Evolutionary conservation across 768 basidiomycete species (phyloP).

Genomic region (Pholiota conissans): DNA sequence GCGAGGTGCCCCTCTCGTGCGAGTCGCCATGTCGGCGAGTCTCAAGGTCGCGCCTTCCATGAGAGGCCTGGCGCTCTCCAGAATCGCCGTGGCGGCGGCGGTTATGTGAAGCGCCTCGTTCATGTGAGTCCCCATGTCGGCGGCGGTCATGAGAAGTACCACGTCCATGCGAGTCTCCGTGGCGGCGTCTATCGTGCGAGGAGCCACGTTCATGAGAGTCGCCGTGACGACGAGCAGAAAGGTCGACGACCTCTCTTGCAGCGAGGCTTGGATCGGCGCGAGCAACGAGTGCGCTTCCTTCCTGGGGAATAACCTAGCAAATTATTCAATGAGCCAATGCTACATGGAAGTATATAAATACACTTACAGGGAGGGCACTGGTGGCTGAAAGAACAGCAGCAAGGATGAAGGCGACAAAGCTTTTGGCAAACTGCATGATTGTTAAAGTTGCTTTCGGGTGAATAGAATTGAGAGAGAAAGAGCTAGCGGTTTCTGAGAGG

Average conservation of each 20-base stretch:
- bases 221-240: conserved; percentile 10
- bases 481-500: not conserved
- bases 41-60: conserved; percentile 8
- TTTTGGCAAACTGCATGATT: conserved; percentile 35
- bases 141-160: not conserved
- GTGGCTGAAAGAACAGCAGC: conserved; percentile 31
- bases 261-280: not conserved
- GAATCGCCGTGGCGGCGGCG: conserved; percentile 5
- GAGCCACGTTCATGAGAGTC: conserved; percentile 2
- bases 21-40: conserved; percentile 7
- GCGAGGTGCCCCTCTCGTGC: not conserved
- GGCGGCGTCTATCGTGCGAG: conserved; percentile 11
- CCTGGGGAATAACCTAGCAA: not conserved
- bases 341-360: not conserved
- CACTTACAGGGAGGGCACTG: not conserved
- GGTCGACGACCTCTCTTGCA: not conserved
- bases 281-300: not conserved
- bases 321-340: not conserved
- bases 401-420: conserved; percentile 31
- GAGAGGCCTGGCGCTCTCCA: not conserved
- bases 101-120: not conserved
- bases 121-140: not conserved
- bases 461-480: no score
- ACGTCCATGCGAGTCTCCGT: conserved; percentile 12
- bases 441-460: not conserved